Conservation (phyloP, 306 rosid species). For the Corylus avellana region DNA sequence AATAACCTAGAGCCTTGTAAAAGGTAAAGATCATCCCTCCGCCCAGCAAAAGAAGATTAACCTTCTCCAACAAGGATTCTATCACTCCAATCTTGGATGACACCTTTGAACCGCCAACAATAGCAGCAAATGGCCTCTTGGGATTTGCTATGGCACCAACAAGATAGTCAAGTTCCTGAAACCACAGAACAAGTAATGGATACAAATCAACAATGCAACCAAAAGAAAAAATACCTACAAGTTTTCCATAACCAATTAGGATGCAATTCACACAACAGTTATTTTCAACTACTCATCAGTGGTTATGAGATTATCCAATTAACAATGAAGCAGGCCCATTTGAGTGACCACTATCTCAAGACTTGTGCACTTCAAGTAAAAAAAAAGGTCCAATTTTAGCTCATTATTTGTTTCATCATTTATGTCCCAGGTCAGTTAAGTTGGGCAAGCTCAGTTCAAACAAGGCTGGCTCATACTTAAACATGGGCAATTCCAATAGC, state of each 20-base stretch:
- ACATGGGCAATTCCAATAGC: background rate
- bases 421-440: background rate
- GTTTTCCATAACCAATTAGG: background rate
- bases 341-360: background rate
- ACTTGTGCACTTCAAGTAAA: background rate
- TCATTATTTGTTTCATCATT: no score
- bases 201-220: background rate
- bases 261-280: background rate
- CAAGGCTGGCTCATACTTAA: background rate
- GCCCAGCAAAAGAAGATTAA: conserved; percentile 75
- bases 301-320: background rate
- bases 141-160: conserved; percentile 89
- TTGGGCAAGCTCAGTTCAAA: background rate
- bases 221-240: background rate
- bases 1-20: conserved; percentile 89
- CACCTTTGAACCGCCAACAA: conserved; percentile 95
- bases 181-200: conserved; percentile 19
- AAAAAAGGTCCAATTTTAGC: background rate
- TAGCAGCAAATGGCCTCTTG: conserved; percentile 93
- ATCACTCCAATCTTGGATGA: conserved; percentile 92
- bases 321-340: background rate
- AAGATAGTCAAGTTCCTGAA: conserved; percentile 91
- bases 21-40: conserved; percentile 96
- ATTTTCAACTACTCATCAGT: background rate
- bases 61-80: conserved; percentile 84